Conservation (phyloP, 2,329 filamentous ascomycete genomes). For the Fusarium tricinctum region DNA sequence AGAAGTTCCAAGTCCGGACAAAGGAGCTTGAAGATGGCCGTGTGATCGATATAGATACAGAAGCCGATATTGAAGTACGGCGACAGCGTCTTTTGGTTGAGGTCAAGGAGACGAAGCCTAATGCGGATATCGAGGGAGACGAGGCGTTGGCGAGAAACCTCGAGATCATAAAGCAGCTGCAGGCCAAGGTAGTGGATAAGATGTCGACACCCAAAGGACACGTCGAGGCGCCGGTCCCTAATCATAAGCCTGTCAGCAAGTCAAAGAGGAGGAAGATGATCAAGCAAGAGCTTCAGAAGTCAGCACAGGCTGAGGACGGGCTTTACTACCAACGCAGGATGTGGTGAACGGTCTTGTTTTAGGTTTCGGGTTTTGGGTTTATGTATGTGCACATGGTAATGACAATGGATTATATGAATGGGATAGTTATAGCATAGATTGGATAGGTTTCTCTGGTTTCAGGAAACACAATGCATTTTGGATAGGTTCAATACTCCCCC, state of each 20-base stretch:
- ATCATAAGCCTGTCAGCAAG: constrained; percentile 63
- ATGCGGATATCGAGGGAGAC: constrained; percentile 37
- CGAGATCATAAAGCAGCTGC: constrained; percentile 52
- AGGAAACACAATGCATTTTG: neutral
- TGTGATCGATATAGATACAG: constrained; percentile 57
- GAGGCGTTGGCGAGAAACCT: constrained; percentile 47
- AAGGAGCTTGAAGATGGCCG: constrained; percentile 64
- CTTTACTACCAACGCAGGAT: constrained; percentile 69
- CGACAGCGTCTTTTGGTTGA: constrained; percentile 53
- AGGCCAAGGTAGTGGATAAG: constrained; percentile 53
- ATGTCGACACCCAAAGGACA: constrained; percentile 53
- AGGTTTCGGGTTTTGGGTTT: neutral
- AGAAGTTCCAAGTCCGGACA: constrained; percentile 62
- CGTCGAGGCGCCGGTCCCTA: constrained; percentile 56
- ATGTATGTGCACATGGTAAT: constrained; percentile 27
- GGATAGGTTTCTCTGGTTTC: neutral
- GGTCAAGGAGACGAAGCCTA: constrained; percentile 52
- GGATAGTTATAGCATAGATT: constrained; percentile 12
- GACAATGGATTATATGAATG: constrained; percentile 16
- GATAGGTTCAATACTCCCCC: neutral
- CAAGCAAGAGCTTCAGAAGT: constrained; percentile 67
- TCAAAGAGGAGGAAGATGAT: constrained; percentile 70
- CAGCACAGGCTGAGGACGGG: constrained; percentile 62
- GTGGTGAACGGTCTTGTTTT: constrained; percentile 56
- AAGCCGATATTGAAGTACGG: constrained; percentile 51